Evolutionary conservation across 1,284 basidiomycete genomes (phyloP).

Genomic region (Phellopilus nigrolimitatus): DNA sequence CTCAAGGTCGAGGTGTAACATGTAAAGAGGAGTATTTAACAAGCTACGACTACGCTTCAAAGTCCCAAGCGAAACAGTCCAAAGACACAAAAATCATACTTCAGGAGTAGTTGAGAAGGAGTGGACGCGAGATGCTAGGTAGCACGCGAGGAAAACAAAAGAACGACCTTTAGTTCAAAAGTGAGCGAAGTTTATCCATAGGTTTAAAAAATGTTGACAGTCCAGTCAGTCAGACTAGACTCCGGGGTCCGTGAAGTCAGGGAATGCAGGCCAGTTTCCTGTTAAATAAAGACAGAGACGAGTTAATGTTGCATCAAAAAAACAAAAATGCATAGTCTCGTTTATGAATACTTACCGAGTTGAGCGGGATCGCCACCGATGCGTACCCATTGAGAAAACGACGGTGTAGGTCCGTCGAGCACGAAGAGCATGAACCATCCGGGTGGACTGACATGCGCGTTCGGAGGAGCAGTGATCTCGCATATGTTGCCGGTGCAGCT

Average conservation of each 20-base stretch:
- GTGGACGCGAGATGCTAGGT: not conserved
- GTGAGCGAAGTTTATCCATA: not conserved
- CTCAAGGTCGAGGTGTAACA: too few species aligned
- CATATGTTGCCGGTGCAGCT: conserved; percentile 57
- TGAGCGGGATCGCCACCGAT: conserved; percentile 67
- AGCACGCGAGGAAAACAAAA: not conserved
- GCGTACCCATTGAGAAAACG: conserved; percentile 64
- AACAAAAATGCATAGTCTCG: not conserved
- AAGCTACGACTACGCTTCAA: not conserved
- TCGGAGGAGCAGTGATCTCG: conserved; percentile 64
- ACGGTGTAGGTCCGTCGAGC: conserved; percentile 70
- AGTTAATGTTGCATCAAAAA: not conserved
- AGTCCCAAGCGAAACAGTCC: not conserved
- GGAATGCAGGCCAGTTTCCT: conserved; percentile 59
- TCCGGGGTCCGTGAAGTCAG: conserved; percentile 62
- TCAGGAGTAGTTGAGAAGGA: not conserved
- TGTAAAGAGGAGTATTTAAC: too few species aligned
- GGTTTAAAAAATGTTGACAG: not conserved
- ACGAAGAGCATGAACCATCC: conserved; percentile 74
- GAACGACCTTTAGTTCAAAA: not conserved
- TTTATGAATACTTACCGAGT: conserved; percentile 33
- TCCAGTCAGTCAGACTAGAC: conserved; percentile 24
- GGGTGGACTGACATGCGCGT: conserved; percentile 61
- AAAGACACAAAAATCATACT: not conserved
- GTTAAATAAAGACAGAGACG: not conserved